These are phyloP conservation scores for Cronartium ribicola DNA, from an alignment of 1,284 basidiomycete species.

Conservation along the genomic window DNA sequence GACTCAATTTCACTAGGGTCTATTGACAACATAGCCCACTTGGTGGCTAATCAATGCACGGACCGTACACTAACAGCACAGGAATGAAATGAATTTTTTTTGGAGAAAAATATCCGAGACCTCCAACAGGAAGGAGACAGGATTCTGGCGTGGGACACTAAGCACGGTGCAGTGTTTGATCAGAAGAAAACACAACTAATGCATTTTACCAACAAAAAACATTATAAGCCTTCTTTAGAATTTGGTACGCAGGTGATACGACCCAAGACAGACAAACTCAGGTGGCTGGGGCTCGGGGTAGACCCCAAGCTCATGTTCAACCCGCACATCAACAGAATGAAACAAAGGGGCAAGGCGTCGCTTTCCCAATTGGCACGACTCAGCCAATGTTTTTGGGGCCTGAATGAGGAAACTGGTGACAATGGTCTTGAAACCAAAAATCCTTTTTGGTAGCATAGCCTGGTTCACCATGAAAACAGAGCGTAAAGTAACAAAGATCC, in stretches of 20 bases:
- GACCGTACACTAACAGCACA: no score
- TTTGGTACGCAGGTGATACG: not conserved
- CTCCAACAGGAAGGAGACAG: not conserved
- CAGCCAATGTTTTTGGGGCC: no score
- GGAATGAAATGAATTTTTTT: no score
- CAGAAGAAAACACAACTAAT: not conserved
- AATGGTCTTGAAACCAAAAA: not conserved
- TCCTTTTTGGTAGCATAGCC: not conserved
- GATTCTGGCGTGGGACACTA: not conserved
- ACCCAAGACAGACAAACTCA: not conserved
- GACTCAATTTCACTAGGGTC: conserved; percentile 5
- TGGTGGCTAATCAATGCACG: not conserved
- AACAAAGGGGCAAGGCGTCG: no score
- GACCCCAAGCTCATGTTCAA: not conserved
- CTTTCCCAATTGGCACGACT: no score
- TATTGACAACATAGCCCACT: conserved; percentile 3
- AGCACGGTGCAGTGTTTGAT: not conserved
- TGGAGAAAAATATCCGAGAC: no score
- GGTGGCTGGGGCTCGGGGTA: not conserved
- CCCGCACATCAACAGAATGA: not conserved
- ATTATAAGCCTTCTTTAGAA: not conserved
- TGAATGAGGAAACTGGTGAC: not conserved
- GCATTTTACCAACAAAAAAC: not conserved
- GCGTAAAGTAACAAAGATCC: not conserved
- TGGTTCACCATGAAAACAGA: not conserved